Base-by-base conservation (phyloP, 768 basidiomycete genomes). In the Mycena galericulata region DNA sequence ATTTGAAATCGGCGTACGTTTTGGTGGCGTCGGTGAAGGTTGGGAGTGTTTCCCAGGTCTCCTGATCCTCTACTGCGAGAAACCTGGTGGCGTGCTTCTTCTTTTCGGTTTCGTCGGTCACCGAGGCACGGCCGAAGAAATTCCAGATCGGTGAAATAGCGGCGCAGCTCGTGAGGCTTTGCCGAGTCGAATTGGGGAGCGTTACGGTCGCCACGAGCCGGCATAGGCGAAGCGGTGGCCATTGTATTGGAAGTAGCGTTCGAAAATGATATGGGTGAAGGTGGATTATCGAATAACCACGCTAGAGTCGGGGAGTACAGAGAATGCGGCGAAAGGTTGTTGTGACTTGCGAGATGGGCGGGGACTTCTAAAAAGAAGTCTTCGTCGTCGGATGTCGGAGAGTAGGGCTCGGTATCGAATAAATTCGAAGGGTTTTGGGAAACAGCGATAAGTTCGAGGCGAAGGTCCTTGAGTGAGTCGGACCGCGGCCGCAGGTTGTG, bases 1-100 rank as follows among this genome's bases (percentile, higher is more conserved):
- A 47, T 55, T 73, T 76, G 63, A 78, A 76, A 1, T 69, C 62
- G 11, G 71, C 65, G 49, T 69, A 79, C 24, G 70, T 60, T 40
- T 62, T 56, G 7, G 45, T 63, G 20, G 45, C 30, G 40, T 50
- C 55, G 6, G 40, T 29, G 30, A 62, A 76, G 12, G 58, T 57
- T 0, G 64, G n/a, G 3, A 74, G 53, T 0, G 62, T 45, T 38
- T 73, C 72, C 75, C 75, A 74, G 18, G 65, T 62, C 10, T 75
- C 73, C 49, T 72, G 62, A 18, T 71, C 49, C 7, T 74, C 70
- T 36, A 67, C 65, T 4, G 55, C 43, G 9, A 75, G 54, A 26
- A 64, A 76, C 1, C 56, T 20, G 34, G 61, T 67, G 1, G 70
- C 59, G 34, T 73, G 64, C 17, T 29, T 0, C 67, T 77, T 77